Base-by-base conservation (phyloP, 2,329 filamentous ascomycete species). In the Paramyrothecium sp. region DNA sequence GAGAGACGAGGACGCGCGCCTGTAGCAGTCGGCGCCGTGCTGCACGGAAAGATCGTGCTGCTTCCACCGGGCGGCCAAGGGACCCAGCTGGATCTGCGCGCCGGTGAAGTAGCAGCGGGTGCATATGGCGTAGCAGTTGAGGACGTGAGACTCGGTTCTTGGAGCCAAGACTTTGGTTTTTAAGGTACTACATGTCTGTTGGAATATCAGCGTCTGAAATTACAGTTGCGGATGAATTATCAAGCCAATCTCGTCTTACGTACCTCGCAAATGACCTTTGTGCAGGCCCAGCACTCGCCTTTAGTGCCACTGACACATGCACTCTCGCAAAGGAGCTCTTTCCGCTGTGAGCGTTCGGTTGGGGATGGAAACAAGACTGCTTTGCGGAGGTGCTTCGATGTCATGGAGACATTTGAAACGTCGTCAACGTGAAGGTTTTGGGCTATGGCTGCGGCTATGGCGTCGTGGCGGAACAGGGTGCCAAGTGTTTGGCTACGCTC, bases 211-310 rank as follows among this genome's bases (percentile, higher is more conserved):
- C n/a, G n/a, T n/a, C n/a, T n/a, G n/a, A n/a, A n/a, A n/a, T n/a
- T n/a, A n/a, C n/a, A n/a, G n/a, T n/a, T n/a, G n/a, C n/a, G n/a
- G n/a, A 48, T 48, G 10, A 48, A n/a, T 17, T 48, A 10, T n/a
- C 10, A 48, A 48, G 10, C 16, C 16, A 21, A 11, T n/a, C n/a
- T 48, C 44, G 44, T 10, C 19, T 7, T 16, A 34, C 58, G 48
- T 53, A 61, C 61, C 5, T 54, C 21, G 57, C 61, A 63, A 3
- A 58, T 56, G 46, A 61, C 20, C 38, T 53, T 54, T 17, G 55
- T 46, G 23, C 61, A 63, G n/a, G 56, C 59, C 61, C 61, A 63
- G 53, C 61, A 63, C 33, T 61, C 59, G 12, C n/a, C 47, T 23
- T 55, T 54, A 8, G 48, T 33, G 3, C 33, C 53, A 13, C n/a